These are phyloP conservation scores for Lepraria neglecta DNA, from an alignment of 495 filamentous ascomycete species.

Conservation along the genomic window DNA sequence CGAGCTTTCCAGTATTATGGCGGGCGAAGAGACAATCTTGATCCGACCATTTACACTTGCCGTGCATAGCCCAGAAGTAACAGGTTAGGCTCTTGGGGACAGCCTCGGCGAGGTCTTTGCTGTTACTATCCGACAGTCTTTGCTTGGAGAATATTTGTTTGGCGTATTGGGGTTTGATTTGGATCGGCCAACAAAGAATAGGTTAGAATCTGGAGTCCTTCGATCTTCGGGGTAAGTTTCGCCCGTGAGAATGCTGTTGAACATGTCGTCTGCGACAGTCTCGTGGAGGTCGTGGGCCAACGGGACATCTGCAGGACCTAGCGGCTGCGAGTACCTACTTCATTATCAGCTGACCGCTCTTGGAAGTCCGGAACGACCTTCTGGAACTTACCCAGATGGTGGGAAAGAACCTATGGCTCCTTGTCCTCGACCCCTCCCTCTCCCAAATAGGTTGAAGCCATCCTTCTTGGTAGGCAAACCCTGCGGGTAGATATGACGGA, in stretches of 20 bases:
- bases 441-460: conserved; percentile 6
- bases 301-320: too few relatives aligned
- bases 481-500: too few relatives aligned
- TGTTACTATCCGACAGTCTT: neutral
- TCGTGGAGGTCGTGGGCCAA: too few relatives aligned
- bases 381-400: neutral
- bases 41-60: conserved; percentile 19
- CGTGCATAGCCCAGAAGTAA: conserved; percentile 20
- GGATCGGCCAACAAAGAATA: neutral
- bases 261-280: too few relatives aligned
- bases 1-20: conserved; percentile 19
- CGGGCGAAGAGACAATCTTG: conserved; percentile 28
- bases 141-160: neutral
- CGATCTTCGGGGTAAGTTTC: neutral
- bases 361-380: too few relatives aligned
- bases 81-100: conserved; percentile 25
- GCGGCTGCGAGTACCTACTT: too few relatives aligned
- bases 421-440: conserved; percentile 1
- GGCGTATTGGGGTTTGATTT: neutral
- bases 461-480: neutral
- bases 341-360: too few relatives aligned
- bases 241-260: too few relatives aligned
- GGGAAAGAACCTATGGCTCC: neutral
- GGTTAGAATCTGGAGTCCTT: too few relatives aligned
- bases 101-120: neutral